Conservation (phyloP, 2,329 filamentous ascomycete species). For the Colletotrichum lentis region DNA sequence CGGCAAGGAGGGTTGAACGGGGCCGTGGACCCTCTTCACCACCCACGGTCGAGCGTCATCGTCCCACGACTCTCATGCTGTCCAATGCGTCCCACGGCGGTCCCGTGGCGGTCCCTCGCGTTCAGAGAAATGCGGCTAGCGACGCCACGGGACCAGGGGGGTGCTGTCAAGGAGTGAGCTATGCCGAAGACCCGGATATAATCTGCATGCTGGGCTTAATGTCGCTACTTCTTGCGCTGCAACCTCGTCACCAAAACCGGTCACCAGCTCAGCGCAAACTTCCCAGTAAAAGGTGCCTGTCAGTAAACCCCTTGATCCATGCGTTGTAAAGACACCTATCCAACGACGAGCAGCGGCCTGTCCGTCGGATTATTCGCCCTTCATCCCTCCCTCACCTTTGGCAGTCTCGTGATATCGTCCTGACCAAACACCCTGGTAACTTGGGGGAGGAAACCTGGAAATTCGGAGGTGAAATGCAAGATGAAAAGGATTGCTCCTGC, state of each 20-base stretch:
- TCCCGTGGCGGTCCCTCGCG: slow-evolving; percentile 17
- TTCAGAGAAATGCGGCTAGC: slow-evolving; percentile 31
- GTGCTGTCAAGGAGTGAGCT: slow-evolving; percentile 23
- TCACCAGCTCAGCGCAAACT: slow-evolving; percentile 26
- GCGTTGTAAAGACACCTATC: not conserved
- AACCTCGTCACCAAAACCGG: slow-evolving; percentile 30
- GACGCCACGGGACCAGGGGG: slow-evolving; percentile 25
- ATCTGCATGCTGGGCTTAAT: slow-evolving; percentile 22
- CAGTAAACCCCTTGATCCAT: slow-evolving; percentile 17
- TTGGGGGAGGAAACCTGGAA: slow-evolving; percentile 1
- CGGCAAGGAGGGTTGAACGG: slow-evolving; percentile 39
- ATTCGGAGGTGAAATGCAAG: slow-evolving; percentile 11
- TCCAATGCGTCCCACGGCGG: slow-evolving; percentile 23
- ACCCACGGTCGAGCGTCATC: slow-evolving; percentile 34
- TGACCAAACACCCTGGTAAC: slow-evolving; percentile 10
- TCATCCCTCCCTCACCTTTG: not conserved
- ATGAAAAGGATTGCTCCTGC: slow-evolving; percentile 18
- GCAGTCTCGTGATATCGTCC: slow-evolving; percentile 11
- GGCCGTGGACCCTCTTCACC: slow-evolving; percentile 37
- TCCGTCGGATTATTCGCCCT: not conserved
- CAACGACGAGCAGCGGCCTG: not conserved
- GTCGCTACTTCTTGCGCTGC: slow-evolving; percentile 32
- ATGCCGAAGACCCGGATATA: slow-evolving; percentile 32
- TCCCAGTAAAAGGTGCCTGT: slow-evolving; percentile 3
- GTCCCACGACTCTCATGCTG: slow-evolving; percentile 35